Evolutionary conservation across 768 basidiomycete genomes (phyloP).

Genomic region (Gelatoporia subvermispora): DNA sequence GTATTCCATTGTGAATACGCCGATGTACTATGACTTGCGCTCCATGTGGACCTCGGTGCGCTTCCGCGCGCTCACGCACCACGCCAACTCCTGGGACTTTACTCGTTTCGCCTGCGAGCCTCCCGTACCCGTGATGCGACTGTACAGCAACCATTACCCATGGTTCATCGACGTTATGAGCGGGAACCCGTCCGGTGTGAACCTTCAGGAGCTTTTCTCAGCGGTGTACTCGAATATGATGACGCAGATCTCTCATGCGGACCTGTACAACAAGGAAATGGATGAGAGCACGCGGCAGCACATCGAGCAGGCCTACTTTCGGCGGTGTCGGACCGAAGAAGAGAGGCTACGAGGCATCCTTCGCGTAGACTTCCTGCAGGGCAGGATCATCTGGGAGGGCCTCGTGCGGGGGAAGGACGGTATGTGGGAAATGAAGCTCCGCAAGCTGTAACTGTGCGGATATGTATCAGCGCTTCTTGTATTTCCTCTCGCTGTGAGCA

Average conservation of each 20-base stretch:
- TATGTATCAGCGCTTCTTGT: too few species aligned
- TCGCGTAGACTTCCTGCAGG: slow-evolving; percentile 58
- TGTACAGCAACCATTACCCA: slow-evolving; percentile 53
- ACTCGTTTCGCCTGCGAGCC: slow-evolving; percentile 51
- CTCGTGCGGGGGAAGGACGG: slow-evolving; percentile 50
- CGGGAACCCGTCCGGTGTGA: slow-evolving; percentile 47
- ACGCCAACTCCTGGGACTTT: slow-evolving; percentile 44
- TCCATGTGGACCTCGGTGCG: slow-evolving; percentile 31
- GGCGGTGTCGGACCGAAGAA: slow-evolving; percentile 34
- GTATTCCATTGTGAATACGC: slow-evolving; percentile 25
- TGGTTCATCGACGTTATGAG: slow-evolving; percentile 62
- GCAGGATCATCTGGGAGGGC: slow-evolving; percentile 48
- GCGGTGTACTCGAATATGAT: slow-evolving; percentile 42
- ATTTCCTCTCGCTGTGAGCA: too few species aligned
- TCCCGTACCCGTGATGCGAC: slow-evolving; percentile 43
- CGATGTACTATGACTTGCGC: slow-evolving; percentile 50
- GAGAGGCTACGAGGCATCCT: slow-evolving; percentile 42
- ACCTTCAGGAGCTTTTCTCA: slow-evolving; percentile 49
- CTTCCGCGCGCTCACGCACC: slow-evolving; percentile 42
- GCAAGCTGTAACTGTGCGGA: slow-evolving; percentile 13
- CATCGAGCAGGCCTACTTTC: slow-evolving; percentile 41
- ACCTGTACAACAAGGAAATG: slow-evolving; percentile 59
- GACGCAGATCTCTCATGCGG: slow-evolving; percentile 40
- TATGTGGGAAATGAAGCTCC: slow-evolving; percentile 62
- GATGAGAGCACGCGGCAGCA: slow-evolving; percentile 37